Conservation (phyloP, 805 yeast genomes). For the Kazachstania taianensis region DNA sequence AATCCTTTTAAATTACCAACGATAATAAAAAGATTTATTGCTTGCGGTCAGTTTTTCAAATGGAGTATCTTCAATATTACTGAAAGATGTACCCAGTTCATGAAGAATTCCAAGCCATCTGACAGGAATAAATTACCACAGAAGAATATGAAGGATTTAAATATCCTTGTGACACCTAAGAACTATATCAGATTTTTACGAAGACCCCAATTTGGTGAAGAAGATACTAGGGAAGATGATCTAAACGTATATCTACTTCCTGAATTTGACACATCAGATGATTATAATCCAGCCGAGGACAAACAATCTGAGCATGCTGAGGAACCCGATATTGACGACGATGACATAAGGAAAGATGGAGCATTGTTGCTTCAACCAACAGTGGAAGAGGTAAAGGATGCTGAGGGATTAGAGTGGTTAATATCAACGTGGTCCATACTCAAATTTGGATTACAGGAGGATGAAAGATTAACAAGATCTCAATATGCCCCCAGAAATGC, state of each 20-base stretch:
- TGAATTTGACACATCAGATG: constrained; percentile 20
- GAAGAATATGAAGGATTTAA: constrained; percentile 8
- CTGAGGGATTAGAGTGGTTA: constrained; percentile 17
- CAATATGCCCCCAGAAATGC: constrained; percentile 25
- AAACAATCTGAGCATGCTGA: neutral
- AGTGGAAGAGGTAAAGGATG: neutral
- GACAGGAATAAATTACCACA: neutral
- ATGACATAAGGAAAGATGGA: neutral
- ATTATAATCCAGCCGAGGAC: constrained; percentile 4
- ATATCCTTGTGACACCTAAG: constrained; percentile 20
- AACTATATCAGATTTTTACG: constrained; percentile 17
- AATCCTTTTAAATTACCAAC: neutral
- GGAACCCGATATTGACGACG: neutral
- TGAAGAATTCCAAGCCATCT: neutral
- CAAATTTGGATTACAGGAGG: constrained; percentile 17
- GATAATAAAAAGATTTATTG: neutral
- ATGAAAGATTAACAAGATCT: constrained; percentile 29
- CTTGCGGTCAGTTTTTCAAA: neutral
- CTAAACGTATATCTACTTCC: constrained; percentile 8
- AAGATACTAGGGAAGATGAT: constrained; percentile 6
- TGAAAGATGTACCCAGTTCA: neutral
- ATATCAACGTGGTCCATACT: constrained; percentile 24
- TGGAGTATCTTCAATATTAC: neutral
- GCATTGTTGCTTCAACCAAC: neutral
- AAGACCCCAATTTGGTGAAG: constrained; percentile 2